Evolutionary conservation across 768 basidiomycete species (phyloP).

Genomic region (Tricholoma matsutake): DNA sequence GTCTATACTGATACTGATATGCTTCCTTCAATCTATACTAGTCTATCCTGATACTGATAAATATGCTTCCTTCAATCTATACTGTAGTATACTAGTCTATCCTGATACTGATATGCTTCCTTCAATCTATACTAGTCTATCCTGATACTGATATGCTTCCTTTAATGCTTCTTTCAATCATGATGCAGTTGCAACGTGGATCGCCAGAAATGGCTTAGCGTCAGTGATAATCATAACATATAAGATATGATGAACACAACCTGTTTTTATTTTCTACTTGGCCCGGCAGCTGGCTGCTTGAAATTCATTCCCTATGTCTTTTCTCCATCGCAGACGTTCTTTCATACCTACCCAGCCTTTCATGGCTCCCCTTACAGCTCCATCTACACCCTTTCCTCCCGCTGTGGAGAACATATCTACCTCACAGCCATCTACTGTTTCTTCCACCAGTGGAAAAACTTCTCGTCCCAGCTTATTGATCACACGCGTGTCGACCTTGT

Average conservation of each 20-base stretch:
- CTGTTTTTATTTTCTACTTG: background rate
- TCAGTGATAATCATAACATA: background rate
- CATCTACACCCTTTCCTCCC: slow-evolving; percentile 15
- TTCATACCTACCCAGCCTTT: slow-evolving; percentile 2
- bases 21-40: too few relatives aligned
- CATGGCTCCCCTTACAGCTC: background rate
- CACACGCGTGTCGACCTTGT: slow-evolving; percentile 23
- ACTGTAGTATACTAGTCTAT: too few relatives aligned
- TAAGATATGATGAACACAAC: background rate
- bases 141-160: too few relatives aligned
- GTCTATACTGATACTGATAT: too few relatives aligned
- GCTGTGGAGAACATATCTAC: slow-evolving; percentile 15
- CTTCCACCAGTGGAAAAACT: slow-evolving; percentile 1
- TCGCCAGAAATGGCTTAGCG: background rate
- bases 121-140: too few relatives aligned
- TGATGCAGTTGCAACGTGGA: too few relatives aligned
- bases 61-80: too few relatives aligned
- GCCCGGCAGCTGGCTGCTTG: background rate
- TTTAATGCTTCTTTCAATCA: background rate
- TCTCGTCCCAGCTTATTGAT: slow-evolving; percentile 18
- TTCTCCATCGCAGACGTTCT: slow-evolving; percentile 10
- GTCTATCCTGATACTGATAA: too few relatives aligned
- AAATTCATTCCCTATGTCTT: background rate
- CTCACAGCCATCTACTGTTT: slow-evolving; percentile 5
- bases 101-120: too few relatives aligned